Conservation (phyloP, 306 rosid species). For the Gynostemma pentaphyllum region DNA sequence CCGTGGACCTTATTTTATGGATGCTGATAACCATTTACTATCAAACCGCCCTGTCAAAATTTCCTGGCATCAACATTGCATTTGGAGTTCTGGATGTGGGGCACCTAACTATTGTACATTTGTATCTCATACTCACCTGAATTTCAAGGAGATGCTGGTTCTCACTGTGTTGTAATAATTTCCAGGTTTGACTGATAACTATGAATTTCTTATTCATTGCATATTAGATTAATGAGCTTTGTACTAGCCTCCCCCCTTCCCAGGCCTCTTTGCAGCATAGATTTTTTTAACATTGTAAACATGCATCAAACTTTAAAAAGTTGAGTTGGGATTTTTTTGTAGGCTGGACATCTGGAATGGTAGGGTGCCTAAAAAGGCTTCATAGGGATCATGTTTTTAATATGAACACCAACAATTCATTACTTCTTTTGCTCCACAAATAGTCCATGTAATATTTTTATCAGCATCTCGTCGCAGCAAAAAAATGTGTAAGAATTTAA, state of each 20-base stretch:
- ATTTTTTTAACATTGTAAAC: background rate
- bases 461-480: too few relatives aligned
- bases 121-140: conserved; percentile 4
- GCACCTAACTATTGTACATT: conserved; percentile 1
- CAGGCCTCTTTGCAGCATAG: too few relatives aligned
- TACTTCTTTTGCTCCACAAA: too few relatives aligned
- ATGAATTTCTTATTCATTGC: conserved; percentile 6
- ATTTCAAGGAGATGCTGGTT: conserved; percentile 2
- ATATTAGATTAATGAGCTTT: background rate
- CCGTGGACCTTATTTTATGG: background rate
- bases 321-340: too few relatives aligned
- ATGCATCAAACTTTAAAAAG: background rate
- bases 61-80: background rate
- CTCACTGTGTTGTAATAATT: conserved; percentile 3
- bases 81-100: background rate
- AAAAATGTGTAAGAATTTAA: too few relatives aligned
- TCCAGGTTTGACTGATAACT: background rate
- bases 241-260: too few relatives aligned
- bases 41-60: background rate
- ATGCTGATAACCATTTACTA: background rate
- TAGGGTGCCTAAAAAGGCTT: too few relatives aligned
- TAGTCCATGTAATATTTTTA: too few relatives aligned
- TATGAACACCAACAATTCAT: too few relatives aligned
- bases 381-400: too few relatives aligned
- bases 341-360: too few relatives aligned